Evolutionary conservation across 2,329 filamentous ascomycete genomes (phyloP), one percentile per base, ranked within the genome.

Genomic region (Chaetothyriales sp.): DNA sequence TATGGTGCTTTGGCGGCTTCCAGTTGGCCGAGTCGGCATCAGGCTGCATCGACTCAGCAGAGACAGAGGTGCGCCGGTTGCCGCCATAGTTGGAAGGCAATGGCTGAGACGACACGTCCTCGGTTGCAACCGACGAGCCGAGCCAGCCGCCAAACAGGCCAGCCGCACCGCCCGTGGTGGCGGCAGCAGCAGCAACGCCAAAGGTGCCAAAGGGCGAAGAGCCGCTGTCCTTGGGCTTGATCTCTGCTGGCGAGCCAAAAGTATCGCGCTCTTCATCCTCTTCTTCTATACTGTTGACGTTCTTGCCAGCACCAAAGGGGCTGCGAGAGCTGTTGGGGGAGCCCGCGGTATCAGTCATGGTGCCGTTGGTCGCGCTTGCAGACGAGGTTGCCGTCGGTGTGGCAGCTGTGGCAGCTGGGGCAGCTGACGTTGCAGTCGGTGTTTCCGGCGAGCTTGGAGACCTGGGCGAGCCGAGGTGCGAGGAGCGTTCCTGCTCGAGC

Each of bases 21-120:
- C 90, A 98, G 68, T 86, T 92, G 66, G 92, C 87, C 61, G 86
- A 83, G 51, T 80, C 79, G 53, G 88, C 83, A 28, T 84, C 85
- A 18, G 92, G 92, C 67, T 95, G 94, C 63, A 96, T 76, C 1
- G 90, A 95, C 70, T 98, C 92, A 48, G 92, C 92, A 43, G 92
- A 96, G 49, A 98, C 92, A 2, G 92, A 96, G 42, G 89, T 95
- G 61, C 92, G 86, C 57, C 92, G 84, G 61, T 80, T 85, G 39
- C 53, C 57, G 67, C 94, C 94, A 71, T 95, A 96, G 66, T 96
- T 89, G 60, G 79, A 84, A 51, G 92, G 92, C 64, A 95, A 36
- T n/a, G 54, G 49, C 45, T 57, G 55, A 28, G 55, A 49, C 43
- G 55, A 56, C 47, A 50, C 86, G 60, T 79, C 81, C 58, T 86